A percentile compares a stretch with the other conserved stretches of the same genome.
Conservation (phyloP, 139 green algal genomes). For the Trebouxia sp. region DNA sequence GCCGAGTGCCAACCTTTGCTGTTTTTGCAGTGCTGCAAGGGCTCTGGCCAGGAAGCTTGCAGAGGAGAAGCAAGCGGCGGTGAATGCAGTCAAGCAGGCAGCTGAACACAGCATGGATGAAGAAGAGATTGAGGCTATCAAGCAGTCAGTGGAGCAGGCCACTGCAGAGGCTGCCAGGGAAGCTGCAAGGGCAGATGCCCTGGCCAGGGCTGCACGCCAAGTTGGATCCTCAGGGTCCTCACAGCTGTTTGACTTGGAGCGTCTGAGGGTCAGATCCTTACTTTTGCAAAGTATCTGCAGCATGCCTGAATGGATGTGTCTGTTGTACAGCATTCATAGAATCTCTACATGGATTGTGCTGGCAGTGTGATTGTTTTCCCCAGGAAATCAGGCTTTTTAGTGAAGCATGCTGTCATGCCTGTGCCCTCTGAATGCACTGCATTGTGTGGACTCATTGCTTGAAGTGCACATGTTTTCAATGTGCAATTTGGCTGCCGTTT, state of each 20-base stretch:
- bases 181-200: constrained; percentile 46
- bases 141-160: constrained; percentile 35
- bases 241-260: constrained; percentile 47
- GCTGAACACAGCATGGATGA: constrained; percentile 38
- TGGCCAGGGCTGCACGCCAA: constrained; percentile 45
- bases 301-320: too few relatives aligned
- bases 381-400: too few relatives aligned
- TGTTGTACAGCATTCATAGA: too few relatives aligned
- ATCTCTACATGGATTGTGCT: too few relatives aligned
- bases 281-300: not conserved
- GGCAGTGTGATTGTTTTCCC: too few relatives aligned
- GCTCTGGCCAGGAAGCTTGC: constrained; percentile 77
- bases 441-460: too few relatives aligned
- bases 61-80: constrained; percentile 77
- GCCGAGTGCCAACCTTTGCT: not conserved
- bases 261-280: constrained; percentile 38
- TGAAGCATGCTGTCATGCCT: too few relatives aligned
- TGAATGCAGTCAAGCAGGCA: constrained; percentile 45
- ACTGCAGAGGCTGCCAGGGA: constrained; percentile 47
- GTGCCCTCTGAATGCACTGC: too few relatives aligned
- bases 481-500: too few relatives aligned
- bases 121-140: constrained; percentile 26
- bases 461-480: too few relatives aligned
- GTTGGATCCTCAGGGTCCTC: constrained; percentile 11
- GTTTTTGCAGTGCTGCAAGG: constrained; percentile 59